These are phyloP conservation scores for Xerocomus spinulosus DNA, from an alignment of 768 basidiomycete species.

Conservation along the genomic window DNA sequence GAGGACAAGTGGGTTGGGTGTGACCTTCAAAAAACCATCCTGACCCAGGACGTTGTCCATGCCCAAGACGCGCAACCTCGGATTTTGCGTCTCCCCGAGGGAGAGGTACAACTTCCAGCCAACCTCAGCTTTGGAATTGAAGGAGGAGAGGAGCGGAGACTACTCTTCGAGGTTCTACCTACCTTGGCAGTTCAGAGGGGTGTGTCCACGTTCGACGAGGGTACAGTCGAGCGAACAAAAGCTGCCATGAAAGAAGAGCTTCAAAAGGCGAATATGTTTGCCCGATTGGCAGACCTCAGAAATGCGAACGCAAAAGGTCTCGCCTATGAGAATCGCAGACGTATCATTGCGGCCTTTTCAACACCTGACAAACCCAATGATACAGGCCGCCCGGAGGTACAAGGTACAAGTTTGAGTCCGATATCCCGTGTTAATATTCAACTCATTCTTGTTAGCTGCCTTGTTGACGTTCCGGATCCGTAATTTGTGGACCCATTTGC, in stretches of 20 bases:
- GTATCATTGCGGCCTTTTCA: slow-evolving; percentile 80
- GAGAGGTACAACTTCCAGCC: slow-evolving; percentile 44
- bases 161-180: slow-evolving; percentile 69
- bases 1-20: slow-evolving; percentile 64
- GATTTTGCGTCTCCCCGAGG: slow-evolving; percentile 31
- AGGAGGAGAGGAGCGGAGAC: slow-evolving; percentile 42
- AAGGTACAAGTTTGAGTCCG: slow-evolving; percentile 49
- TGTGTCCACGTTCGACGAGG: slow-evolving; percentile 16
- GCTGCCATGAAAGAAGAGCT: slow-evolving; percentile 34
- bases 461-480: slow-evolving; percentile 83
- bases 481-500: slow-evolving; percentile 72
- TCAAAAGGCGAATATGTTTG: slow-evolving; percentile 52
- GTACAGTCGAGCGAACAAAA: slow-evolving; percentile 19
- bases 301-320: slow-evolving; percentile 89
- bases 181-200: slow-evolving; percentile 38
- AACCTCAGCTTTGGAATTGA: slow-evolving; percentile 65
- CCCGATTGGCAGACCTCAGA: slow-evolving; percentile 71
- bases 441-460: slow-evolving; percentile 53
- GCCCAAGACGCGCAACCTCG: slow-evolving; percentile 18
- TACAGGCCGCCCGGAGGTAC: slow-evolving; percentile 83
- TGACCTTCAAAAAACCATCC: slow-evolving; percentile 59
- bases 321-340: slow-evolving; percentile 77
- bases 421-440: neutral
- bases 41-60: slow-evolving; percentile 49
- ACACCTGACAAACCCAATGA: slow-evolving; percentile 60